phyloP scores from a whole-genome alignment of 2,329 filamentous ascomycete genomes.

The Ceratocystis diversiconidia region DNA sequence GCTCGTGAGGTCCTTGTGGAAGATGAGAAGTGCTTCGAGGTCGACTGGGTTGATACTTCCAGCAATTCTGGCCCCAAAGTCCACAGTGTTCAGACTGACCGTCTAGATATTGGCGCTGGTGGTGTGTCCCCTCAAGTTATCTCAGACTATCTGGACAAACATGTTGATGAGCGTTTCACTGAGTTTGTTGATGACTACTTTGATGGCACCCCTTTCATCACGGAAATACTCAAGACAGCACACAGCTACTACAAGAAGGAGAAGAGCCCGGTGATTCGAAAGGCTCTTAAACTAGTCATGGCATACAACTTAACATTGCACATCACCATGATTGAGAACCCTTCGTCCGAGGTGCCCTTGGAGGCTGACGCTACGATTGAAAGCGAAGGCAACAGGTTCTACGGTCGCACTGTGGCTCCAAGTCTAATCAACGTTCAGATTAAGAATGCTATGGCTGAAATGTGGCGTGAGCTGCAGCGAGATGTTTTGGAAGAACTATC shows the following conservation, averaged over 20 bases:
- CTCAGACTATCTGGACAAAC: slow-evolving; percentile 86
- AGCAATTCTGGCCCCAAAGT: slow-evolving; percentile 49
- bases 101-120: slow-evolving; percentile 75
- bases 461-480: slow-evolving; percentile 96
- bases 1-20: slow-evolving; percentile 86
- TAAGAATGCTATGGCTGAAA: slow-evolving; percentile 90
- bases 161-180: slow-evolving; percentile 85
- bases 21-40: slow-evolving; percentile 80
- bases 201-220: slow-evolving; percentile 86
- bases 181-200: slow-evolving; percentile 93
- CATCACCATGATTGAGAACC: slow-evolving; percentile 84
- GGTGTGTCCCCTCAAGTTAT: slow-evolving; percentile 69
- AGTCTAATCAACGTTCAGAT: slow-evolving; percentile 99
- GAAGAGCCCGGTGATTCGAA: slow-evolving; percentile 77
- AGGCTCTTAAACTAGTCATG: slow-evolving; percentile 85
- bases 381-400: slow-evolving; percentile 73
- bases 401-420: slow-evolving; percentile 78
- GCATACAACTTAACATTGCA: slow-evolving; percentile 93
- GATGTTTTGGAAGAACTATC: slow-evolving; percentile 92
- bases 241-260: slow-evolving; percentile 87
- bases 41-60: slow-evolving; percentile 71
- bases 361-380: slow-evolving; percentile 69
- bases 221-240: slow-evolving; percentile 89
- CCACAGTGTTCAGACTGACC: slow-evolving; percentile 78
- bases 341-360: slow-evolving; percentile 55